Evolutionary conservation across 208 protist species (phyloP), one percentile per base, ranked within the genome.

Genomic region (Borovskyia barvae): DNA sequence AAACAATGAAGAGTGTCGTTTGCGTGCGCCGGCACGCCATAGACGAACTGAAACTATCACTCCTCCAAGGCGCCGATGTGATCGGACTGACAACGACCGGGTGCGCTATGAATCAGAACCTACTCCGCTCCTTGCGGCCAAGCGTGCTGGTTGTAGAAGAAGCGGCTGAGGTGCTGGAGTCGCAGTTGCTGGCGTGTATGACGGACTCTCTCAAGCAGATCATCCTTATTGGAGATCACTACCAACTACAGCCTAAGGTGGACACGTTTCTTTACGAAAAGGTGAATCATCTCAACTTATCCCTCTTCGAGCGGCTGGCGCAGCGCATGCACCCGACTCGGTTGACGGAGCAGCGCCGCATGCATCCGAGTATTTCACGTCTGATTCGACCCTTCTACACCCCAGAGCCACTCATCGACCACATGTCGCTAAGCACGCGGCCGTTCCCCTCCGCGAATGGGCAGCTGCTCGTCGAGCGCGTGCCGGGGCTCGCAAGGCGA

Each of bases 111-210:
- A 87, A 97, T 66, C 81, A 90, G 46, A 87, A 87, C 41, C 55
- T 97, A n/a, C 52, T 98, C 29, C 76, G 84, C 26, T 87, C 78
- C 0, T 70, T 97, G 7, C 67, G 75, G 2, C 80, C 92, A 28
- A 91, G 78, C 40, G 87, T 98, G 37, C 58, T 98, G 28, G 70
- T 98, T 15, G 87, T 97, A 24, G 94, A 98, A 67, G 94, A 98
- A 68, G 93, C 94, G 7, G 93, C 90, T 3, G 95, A 98, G 63
- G 88, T 98, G 30, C 72, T 97, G 5, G 93, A 98, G 68, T 87
- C 82, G 22, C 95, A 97, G 60, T 55, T 97, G 30, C 65, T 98
- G 24, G 87, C 92, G 36, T 94, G 88, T 57, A 87, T 98, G 76
- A 92, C 87, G 39, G 82, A 95, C 62, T 95, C 89, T 3, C 68